Conservation (phyloP, 345 rosid species). For the Gossypium longicalyx region DNA sequence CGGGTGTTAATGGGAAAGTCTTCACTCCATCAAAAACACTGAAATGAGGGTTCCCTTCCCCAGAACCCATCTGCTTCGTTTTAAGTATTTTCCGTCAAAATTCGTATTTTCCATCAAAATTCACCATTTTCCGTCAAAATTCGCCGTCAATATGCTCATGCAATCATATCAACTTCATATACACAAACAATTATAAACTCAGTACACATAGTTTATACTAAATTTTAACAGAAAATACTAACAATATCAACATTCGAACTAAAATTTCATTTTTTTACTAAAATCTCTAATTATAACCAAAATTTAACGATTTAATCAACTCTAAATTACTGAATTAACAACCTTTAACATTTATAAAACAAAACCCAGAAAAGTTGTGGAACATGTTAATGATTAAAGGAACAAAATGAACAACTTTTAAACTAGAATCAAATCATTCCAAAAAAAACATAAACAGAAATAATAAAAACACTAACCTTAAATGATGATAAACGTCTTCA, state of each 20-base stretch:
- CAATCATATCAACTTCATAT: too few species aligned
- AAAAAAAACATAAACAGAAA: background rate
- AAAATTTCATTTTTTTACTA: too few species aligned
- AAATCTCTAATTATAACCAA: too few species aligned
- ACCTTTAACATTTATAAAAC: background rate
- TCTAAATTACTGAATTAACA: background rate
- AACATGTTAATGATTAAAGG: background rate
- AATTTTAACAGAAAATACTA: too few species aligned
- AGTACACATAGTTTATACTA: too few species aligned
- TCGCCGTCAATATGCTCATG: too few species aligned
- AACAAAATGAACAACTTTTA: background rate
- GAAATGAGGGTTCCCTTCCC: constrained; percentile 32
- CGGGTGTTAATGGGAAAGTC: constrained; percentile 45
- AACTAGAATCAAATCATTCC: background rate
- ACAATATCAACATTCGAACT: too few species aligned
- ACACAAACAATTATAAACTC: too few species aligned
- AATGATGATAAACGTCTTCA: background rate
- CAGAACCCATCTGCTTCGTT: constrained; percentile 38
- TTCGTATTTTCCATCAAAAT: too few species aligned
- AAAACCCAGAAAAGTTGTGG: background rate
- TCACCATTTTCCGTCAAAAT: too few species aligned
- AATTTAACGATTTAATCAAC: background rate
- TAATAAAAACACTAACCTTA: background rate
- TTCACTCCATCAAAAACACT: constrained; percentile 46
- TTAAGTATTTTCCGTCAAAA: too few species aligned